Conservation (phyloP, 2,329 filamentous ascomycete species). For the Epichloe hybrida region DNA sequence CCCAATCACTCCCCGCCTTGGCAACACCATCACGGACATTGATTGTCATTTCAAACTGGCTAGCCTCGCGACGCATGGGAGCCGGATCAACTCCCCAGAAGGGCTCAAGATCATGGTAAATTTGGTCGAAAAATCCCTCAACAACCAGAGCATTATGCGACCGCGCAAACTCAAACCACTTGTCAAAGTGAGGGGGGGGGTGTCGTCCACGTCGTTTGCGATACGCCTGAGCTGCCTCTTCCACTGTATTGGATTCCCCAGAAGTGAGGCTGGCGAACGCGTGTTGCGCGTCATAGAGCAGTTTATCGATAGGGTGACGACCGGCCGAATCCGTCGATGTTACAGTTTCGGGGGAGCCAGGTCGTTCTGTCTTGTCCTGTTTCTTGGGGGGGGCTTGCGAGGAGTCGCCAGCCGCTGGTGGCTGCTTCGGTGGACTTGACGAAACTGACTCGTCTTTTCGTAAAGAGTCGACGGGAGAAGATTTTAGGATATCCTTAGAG, state of each 20-base stretch:
- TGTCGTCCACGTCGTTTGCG: slow-evolving; percentile 44
- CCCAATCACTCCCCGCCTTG: slow-evolving; percentile 38
- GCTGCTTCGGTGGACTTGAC: background rate
- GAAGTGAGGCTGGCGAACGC: slow-evolving; percentile 25
- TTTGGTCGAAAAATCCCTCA: slow-evolving; percentile 51
- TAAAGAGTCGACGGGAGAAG: background rate
- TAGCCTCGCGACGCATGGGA: slow-evolving; percentile 36
- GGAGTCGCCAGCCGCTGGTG: background rate
- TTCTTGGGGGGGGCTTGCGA: background rate
- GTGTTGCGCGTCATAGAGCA: slow-evolving; percentile 33
- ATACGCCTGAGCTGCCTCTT: slow-evolving; percentile 43
- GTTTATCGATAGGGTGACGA: slow-evolving; percentile 37
- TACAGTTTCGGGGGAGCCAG: background rate
- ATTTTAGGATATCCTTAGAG: background rate
- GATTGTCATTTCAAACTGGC: slow-evolving; percentile 48
- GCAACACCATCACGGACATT: slow-evolving; percentile 40
- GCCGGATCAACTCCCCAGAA: slow-evolving; percentile 40
- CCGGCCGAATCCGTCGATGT: slow-evolving; percentile 1
- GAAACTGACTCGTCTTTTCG: background rate
- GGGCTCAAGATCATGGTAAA: slow-evolving; percentile 46
- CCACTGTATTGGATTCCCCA: slow-evolving; percentile 34
- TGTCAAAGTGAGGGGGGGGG: slow-evolving; percentile 46
- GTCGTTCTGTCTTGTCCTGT: background rate
- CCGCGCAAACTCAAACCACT: slow-evolving; percentile 44
- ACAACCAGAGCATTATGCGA: slow-evolving; percentile 40